Evolutionary conservation across 2,329 filamentous ascomycete species (phyloP).

Genomic region (Colletotrichum sp.): DNA sequence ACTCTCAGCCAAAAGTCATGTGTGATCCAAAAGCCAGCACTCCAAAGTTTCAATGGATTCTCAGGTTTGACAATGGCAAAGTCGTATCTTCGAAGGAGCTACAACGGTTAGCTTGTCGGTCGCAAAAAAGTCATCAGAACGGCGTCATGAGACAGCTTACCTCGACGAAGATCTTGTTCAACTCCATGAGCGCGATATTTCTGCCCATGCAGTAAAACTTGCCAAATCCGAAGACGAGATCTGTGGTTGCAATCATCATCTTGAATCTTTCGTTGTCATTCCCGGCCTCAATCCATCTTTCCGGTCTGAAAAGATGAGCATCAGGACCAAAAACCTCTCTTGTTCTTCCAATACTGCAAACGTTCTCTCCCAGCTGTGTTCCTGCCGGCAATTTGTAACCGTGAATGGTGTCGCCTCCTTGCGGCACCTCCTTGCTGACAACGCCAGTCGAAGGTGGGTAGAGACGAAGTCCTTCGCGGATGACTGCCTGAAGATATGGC

Average conservation of each 20-base stretch:
- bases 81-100: conserved; percentile 26
- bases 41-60: conserved; percentile 22
- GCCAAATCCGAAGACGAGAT: conserved; percentile 48
- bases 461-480: conserved; percentile 57
- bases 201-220: conserved; percentile 49
- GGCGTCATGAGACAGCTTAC: conserved; percentile 33
- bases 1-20: conserved; percentile 27
- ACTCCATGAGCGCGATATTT: conserved; percentile 46
- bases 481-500: conserved; percentile 54
- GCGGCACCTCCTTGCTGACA: conserved; percentile 55
- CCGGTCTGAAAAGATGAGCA: conserved; percentile 48
- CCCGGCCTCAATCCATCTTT: conserved; percentile 50
- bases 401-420: conserved; percentile 38
- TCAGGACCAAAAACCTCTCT: conserved; percentile 48
- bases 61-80: conserved; percentile 22
- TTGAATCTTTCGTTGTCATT: conserved; percentile 32
- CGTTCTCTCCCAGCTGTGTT: conserved; percentile 44
- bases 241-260: conserved; percentile 39
- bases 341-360: conserved; percentile 43
- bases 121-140: not conserved
- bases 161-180: conserved; percentile 49
- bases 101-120: not conserved
- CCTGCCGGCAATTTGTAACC: conserved; percentile 40
- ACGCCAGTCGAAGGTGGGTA: conserved; percentile 53
- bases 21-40: conserved; percentile 25